A percentile compares a stretch with the other conserved stretches of the same genome.
phyloP scores from a whole-genome alignment of 2,329 filamentous ascomycete species.

The Pyrenophora teres region DNA sequence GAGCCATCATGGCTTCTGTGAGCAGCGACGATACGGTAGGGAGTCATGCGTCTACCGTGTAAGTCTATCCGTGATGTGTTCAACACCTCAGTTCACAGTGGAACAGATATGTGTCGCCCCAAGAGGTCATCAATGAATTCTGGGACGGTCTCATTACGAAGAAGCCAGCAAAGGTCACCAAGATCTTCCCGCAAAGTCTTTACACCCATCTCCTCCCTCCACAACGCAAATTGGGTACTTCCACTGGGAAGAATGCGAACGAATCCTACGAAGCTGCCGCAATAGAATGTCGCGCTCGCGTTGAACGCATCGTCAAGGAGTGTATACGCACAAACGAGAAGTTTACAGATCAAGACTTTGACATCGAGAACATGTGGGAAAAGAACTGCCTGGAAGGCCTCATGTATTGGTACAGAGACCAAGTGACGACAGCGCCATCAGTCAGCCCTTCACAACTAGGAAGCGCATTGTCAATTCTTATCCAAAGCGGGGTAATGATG shows the following conservation, averaged over 20 bases:
- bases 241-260: conserved; percentile 63
- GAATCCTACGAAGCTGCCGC: conserved; percentile 75
- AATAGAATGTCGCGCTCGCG: conserved; percentile 66
- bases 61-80: too few relatives aligned
- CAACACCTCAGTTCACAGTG: too few relatives aligned
- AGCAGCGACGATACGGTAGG: conserved; percentile 20
- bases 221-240: conserved; percentile 52
- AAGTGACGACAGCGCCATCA: conserved; percentile 55
- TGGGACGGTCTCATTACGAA: conserved; percentile 71
- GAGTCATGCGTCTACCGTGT: conserved; percentile 1
- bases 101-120: conserved; percentile 49
- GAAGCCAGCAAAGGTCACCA: conserved; percentile 72
- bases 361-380: conserved; percentile 72
- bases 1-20: conserved; percentile 25
- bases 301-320: conserved; percentile 60
- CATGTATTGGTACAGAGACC: conserved; percentile 49
- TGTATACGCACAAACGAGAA: conserved; percentile 81
- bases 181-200: conserved; percentile 68
- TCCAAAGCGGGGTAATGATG: conserved; percentile 26
- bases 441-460: conserved; percentile 23
- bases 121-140: conserved; percentile 71
- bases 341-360: conserved; percentile 81
- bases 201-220: conserved; percentile 57
- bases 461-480: conserved; percentile 32
- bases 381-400: conserved; percentile 40